A percentile compares a stretch with the other conserved stretches of the same genome.
These are phyloP conservation scores for Colletotrichum caudatum DNA, from an alignment of 2,329 filamentous ascomycete species.

Conservation along the genomic window DNA sequence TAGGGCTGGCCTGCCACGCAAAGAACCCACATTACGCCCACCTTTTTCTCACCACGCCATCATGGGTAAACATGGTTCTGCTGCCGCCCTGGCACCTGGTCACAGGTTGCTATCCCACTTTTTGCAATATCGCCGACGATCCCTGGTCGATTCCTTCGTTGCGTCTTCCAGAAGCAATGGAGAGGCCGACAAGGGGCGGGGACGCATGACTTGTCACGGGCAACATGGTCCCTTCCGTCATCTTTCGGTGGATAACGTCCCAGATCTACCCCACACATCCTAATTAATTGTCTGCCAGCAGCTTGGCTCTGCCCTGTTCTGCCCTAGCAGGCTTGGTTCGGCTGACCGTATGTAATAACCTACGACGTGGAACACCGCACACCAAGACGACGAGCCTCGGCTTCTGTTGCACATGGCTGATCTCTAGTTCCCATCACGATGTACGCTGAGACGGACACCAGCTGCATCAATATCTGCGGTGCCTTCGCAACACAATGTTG, in stretches of 20 bases:
- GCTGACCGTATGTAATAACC: not conserved
- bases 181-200: slow-evolving; percentile 26
- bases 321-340: slow-evolving; percentile 3
- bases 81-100: slow-evolving; percentile 10
- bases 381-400: not conserved
- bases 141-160: slow-evolving; percentile 36
- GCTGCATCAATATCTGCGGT: not conserved
- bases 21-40: slow-evolving; percentile 15
- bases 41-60: slow-evolving; percentile 27
- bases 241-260: slow-evolving; percentile 15
- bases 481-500: not conserved
- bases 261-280: slow-evolving; percentile 19
- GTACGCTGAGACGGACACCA: not conserved
- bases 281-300: not conserved
- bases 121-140: slow-evolving; percentile 36
- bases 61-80: slow-evolving; percentile 35
- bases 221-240: slow-evolving; percentile 12
- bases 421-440: not conserved
- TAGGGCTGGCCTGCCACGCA: slow-evolving; percentile 36
- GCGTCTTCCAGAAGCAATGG: slow-evolving; percentile 39
- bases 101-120: slow-evolving; percentile 35
- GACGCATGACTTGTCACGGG: slow-evolving; percentile 1
- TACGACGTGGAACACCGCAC: not conserved
- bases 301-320: slow-evolving; percentile 15
- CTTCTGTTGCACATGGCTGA: not conserved